Evolutionary conservation across 257 asterid genomes (phyloP).

Genomic region (Nicotiana obtusifolia): DNA sequence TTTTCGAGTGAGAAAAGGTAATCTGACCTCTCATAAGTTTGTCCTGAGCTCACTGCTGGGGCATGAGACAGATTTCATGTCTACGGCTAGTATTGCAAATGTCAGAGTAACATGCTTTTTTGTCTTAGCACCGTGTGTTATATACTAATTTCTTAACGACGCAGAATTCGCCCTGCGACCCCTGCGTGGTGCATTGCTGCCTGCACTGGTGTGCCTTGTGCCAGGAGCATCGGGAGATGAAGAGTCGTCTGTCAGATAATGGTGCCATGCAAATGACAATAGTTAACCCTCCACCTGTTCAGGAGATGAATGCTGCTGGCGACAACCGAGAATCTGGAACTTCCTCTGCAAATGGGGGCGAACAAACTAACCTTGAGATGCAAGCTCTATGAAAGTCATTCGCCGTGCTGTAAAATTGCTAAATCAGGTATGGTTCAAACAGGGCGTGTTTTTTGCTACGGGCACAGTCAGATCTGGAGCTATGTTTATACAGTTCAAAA

Average conservation of each 20-base stretch:
- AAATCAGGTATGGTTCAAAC: neutral
- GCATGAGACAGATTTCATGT: neutral
- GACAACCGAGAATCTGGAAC: conserved; percentile 27
- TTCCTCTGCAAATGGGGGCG: conserved; percentile 41
- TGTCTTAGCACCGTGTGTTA: neutral
- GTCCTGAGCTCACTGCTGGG: neutral
- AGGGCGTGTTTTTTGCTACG: neutral
- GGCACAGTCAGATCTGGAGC: neutral
- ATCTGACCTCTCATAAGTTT: neutral
- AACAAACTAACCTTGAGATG: conserved; percentile 64
- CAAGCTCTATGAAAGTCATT: conserved; percentile 46
- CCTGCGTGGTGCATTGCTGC: conserved; percentile 95
- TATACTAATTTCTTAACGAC: neutral
- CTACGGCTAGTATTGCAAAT: neutral
- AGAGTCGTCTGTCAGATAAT: conserved; percentile 66
- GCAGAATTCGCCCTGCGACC: conserved; percentile 97
- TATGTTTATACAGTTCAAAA: neutral
- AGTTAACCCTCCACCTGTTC: conserved; percentile 83
- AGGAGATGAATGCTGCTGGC: conserved; percentile 52
- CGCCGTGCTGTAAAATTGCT: neutral
- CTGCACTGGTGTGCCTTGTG: conserved; percentile 96
- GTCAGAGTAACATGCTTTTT: neutral
- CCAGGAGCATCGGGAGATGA: conserved; percentile 99
- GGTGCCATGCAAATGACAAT: conserved; percentile 64
- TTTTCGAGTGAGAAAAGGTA: neutral